Conservation (phyloP, 192 early-diverging fungal genomes). For the Podila epigama region DNA sequence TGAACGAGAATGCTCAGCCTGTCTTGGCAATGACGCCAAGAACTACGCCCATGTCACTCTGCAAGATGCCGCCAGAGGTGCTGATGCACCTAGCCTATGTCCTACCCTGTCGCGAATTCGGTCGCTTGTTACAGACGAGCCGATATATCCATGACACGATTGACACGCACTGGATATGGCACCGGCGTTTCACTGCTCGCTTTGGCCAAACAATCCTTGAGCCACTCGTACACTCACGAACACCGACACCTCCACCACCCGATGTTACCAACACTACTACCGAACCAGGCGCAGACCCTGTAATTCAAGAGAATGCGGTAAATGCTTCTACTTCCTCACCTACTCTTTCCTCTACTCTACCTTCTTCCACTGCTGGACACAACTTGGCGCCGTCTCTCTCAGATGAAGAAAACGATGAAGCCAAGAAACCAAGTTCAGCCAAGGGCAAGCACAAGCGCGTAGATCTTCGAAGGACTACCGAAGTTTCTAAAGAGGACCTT, state of each 20-base stretch:
- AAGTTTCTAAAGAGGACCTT: slow-evolving; percentile 11
- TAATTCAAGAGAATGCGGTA: background rate
- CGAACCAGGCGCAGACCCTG: background rate
- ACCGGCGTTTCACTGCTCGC: slow-evolving; percentile 18
- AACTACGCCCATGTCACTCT: background rate
- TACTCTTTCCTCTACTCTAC: background rate
- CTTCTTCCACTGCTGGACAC: background rate
- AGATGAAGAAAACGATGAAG: background rate
- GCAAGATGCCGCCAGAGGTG: slow-evolving; percentile 25
- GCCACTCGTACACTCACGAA: background rate
- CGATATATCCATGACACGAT: slow-evolving; percentile 6
- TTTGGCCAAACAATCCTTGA: slow-evolving; percentile 32
- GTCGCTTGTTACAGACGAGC: slow-evolving; percentile 25
- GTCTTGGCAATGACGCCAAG: background rate
- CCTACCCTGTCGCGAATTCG: slow-evolving; percentile 22
- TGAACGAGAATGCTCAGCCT: background rate
- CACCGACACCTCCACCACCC: background rate
- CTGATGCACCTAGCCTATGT: slow-evolving; percentile 15
- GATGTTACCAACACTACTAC: background rate
- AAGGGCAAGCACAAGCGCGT: slow-evolving; percentile 22
- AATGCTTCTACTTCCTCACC: too few relatives aligned
- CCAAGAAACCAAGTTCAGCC: background rate
- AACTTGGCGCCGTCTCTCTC: background rate
- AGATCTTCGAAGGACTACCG: slow-evolving; percentile 37
- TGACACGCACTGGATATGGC: slow-evolving; percentile 40